Evolutionary conservation across 805 yeast species (phyloP).

Genomic region (Pichia nanzhaoensis): DNA sequence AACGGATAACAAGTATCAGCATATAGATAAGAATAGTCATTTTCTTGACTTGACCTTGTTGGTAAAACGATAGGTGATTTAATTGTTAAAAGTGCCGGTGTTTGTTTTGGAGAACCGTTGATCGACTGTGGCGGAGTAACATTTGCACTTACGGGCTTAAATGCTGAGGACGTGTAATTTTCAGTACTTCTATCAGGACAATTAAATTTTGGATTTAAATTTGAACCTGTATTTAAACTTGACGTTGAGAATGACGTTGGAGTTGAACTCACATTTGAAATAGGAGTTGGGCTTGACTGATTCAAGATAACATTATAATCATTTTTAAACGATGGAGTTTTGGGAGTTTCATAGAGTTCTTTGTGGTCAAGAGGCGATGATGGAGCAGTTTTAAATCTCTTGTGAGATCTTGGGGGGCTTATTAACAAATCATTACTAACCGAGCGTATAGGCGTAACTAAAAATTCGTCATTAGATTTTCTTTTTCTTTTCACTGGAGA

Average conservation of each 20-base stretch:
- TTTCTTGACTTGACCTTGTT: constrained; percentile 15
- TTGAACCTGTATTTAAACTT: no score
- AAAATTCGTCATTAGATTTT: constrained; percentile 3
- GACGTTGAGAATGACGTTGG: no score
- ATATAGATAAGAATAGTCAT: constrained; percentile 21
- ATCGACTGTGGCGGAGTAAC: constrained; percentile 27
- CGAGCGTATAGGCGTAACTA: not conserved
- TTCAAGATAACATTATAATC: not conserved
- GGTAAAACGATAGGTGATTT: constrained; percentile 16
- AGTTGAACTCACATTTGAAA: no score
- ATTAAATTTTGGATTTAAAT: not conserved
- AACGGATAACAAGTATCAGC: constrained; percentile 35
- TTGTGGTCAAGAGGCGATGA: constrained; percentile 22
- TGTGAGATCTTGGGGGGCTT: constrained; percentile 14
- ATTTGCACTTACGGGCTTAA: constrained; percentile 7
- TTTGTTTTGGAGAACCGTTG: constrained; percentile 20
- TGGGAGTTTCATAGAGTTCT: constrained; percentile 15
- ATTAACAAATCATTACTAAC: constrained; percentile 1
- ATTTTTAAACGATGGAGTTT: constrained; percentile 17
- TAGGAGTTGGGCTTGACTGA: not conserved
- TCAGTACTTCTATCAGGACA: constrained; percentile 17
- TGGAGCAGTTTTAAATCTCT: constrained; percentile 27
- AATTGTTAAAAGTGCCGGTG: constrained; percentile 13
- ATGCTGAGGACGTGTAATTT: not conserved
- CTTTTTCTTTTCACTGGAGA: constrained; percentile 4